Conservation (phyloP, 176 grass and related monocot genomes). For the Areca catechu region DNA sequence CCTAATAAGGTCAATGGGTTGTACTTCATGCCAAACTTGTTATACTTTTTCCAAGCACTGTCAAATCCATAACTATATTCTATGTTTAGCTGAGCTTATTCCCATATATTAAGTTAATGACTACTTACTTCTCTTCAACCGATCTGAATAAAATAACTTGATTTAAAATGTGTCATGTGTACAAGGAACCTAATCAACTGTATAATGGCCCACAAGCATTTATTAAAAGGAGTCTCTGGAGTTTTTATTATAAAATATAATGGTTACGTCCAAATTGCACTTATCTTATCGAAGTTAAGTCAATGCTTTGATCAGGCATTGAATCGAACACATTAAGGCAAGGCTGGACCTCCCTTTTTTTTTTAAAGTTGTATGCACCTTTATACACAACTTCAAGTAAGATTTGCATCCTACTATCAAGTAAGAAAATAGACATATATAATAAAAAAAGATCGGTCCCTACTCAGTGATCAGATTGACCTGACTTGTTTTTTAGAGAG, state of each 20-base stretch:
- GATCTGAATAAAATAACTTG: too few species aligned
- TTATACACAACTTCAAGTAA: conserved; percentile 14
- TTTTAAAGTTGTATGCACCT: not conserved
- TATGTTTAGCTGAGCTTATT: too few species aligned
- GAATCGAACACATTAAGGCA: conserved; percentile 17
- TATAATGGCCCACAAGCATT: not conserved
- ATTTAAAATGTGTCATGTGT: too few species aligned
- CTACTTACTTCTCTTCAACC: too few species aligned
- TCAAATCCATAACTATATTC: too few species aligned
- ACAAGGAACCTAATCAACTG: not conserved
- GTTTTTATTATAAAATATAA: conserved; percentile 10
- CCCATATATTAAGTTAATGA: too few species aligned
- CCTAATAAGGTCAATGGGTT: too few species aligned
- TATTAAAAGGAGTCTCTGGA: not conserved
- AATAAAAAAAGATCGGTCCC: conserved; percentile 18
- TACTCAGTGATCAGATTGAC: not conserved
- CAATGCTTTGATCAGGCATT: conserved; percentile 49
- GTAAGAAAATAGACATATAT: conserved; percentile 14
- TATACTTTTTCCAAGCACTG: too few species aligned
- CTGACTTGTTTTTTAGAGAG: not conserved
- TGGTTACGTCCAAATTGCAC: conserved; percentile 23
- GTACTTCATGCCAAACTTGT: too few species aligned
- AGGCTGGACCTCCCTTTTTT: conserved; percentile 1
- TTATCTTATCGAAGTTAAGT: conserved; percentile 34
- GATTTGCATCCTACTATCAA: conserved; percentile 26